Evolutionary conservation across 2,329 filamentous ascomycete species (phyloP), one percentile per base, ranked within the genome.

Genomic region (Nothopassalora personata): DNA sequence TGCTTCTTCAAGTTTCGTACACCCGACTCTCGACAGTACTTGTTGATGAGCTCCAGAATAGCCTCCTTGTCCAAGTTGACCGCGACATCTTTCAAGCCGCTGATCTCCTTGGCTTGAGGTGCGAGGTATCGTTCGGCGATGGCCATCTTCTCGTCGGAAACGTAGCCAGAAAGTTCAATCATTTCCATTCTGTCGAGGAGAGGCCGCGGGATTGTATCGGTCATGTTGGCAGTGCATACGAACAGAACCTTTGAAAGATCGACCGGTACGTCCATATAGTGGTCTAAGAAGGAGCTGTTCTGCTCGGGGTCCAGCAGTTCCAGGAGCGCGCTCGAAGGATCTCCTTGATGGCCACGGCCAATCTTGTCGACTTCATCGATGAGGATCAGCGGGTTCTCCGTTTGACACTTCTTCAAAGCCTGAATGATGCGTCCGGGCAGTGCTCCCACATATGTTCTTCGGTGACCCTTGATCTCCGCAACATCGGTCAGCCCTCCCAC

Each of bases 311-410:
- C 94, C 18, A 99, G 85, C 53, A 99, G 77, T 73, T 99, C 94
- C 3, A 99, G 84, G 55, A 99, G 81, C 31, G 94, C 94, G 19
- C 93, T 97, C 1, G 94, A 91, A 13, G 95, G 95, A 70, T 99
- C 94, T 28, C 94, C 94, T 76, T 97, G 94, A 72, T 97, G 94
- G 5, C 94, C 94, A 58, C 91, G 87, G 33, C 94, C 94, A 72
- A 99, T 96, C 79, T 99, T 99, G 81, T 99, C 94, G 59, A 99
- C 87, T 73, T 99, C 94, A 72, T 99, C 94, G 65, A 99, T 97
- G 64, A 99, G 78, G 53, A 99, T 91, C 31, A 99, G 81, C 30
- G 94, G 94, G 73, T 99, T 99, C 76, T 99, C 95, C 0, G 94
- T 99, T 77, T 97, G 92, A 73, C 93, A 97, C 76, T 99, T 99